Evolutionary conservation across 129 eudicot species (phyloP), one percentile per base, ranked within the genome.

Genomic region (Arctium lappa): DNA sequence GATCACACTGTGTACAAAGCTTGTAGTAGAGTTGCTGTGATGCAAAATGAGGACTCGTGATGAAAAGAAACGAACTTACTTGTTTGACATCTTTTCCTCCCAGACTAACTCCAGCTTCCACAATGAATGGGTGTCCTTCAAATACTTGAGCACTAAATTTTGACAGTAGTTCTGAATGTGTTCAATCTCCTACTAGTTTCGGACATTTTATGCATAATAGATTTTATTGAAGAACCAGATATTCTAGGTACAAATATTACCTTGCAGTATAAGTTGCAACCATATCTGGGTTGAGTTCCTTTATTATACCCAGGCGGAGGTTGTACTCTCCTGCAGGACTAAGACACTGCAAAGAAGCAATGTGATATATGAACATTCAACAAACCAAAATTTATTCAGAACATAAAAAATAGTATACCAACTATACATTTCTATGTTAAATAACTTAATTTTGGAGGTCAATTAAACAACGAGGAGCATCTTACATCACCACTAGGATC

Each of bases 261-360:
- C 99, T 96, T 89, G 98, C 97, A 79, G 97, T 91, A 86, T 91
- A 96, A 74, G 99, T 96, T 8, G 98, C 99, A 90, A 96, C 99
- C 98, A 96, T 96, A 75, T 96, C 99, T 18, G 99, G 99, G 36
- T 96, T 97, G 71, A 96, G 92, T 88, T 96, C 99, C 90, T 96
- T 96, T 81, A 96, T 86, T 70, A 96, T 96, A 76, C 99, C 99
- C 68, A 96, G 85, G 50, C 98, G 99, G 76, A 96, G 90, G 83
- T 96, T 96, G 90, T 96, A 96, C 90, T 96, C 99, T 42, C 99
- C 99, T 62, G 99, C 99, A 87, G 99, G 99, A 88, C 98, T 96
- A 84, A 96, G 98, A 83, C 98, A 93, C 99, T 95, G 89, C 84
- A 85, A 75, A 73, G 78, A 8, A 53, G 80, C 68, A 56, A 31